Percentiles rank a stretch among this genome's conserved stretches.
Evolutionary conservation across 2,329 filamentous ascomycete genomes (phyloP).

Genomic region (Aspergillus tubingensis): DNA sequence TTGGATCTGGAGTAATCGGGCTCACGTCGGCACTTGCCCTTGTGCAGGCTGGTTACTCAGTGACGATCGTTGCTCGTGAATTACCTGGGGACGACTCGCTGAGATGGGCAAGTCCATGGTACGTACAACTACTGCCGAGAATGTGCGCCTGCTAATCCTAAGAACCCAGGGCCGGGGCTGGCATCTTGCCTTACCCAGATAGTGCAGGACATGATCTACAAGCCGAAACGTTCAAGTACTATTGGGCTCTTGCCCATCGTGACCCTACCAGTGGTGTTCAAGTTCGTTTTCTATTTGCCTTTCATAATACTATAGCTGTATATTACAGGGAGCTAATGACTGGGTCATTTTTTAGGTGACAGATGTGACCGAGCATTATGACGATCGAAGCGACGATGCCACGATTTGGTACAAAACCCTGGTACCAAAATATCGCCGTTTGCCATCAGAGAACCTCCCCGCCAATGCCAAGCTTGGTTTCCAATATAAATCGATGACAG

Average conservation of each 20-base stretch:
- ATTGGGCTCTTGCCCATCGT: constrained; percentile 24
- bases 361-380: constrained; percentile 21
- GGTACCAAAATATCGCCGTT: constrained; percentile 18
- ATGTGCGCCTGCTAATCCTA: not conserved
- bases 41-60: constrained; percentile 20
- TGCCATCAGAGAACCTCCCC: constrained; percentile 12
- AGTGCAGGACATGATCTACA: constrained; percentile 16
- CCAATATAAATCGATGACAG: constrained; percentile 16
- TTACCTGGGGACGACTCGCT: constrained; percentile 22
- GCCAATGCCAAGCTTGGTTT: constrained; percentile 17
- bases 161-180: constrained; percentile 17
- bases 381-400: constrained; percentile 21
- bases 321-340: not conserved
- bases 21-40: constrained; percentile 17
- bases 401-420: constrained; percentile 24
- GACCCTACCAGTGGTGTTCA: constrained; percentile 25
- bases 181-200: constrained; percentile 20
- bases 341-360: constrained; percentile 9
- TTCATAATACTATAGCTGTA: not conserved
- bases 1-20: constrained; percentile 20
- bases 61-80: constrained; percentile 24
- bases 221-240: constrained; percentile 22
- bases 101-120: constrained; percentile 28
- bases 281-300: constrained; percentile 2
- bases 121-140: not conserved